phyloP scores from a whole-genome alignment of 2,329 filamentous ascomycete species.

The Bisporella sp. region DNA sequence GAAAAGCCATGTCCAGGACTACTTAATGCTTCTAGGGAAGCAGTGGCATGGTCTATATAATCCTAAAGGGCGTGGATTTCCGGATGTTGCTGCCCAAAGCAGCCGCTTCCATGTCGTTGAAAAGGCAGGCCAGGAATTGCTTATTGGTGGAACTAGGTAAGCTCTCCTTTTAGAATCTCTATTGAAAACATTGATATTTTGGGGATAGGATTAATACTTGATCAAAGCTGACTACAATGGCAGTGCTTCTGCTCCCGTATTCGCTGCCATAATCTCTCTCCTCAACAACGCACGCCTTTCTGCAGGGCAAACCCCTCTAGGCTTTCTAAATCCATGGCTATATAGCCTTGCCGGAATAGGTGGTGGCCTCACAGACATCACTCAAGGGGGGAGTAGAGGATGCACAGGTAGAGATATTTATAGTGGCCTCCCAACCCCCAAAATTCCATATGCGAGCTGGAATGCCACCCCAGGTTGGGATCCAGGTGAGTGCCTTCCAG shows the following conservation, averaged over 20 bases:
- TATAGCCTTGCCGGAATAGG: slow-evolving; percentile 27
- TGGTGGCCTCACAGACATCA: slow-evolving; percentile 36
- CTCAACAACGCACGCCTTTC: slow-evolving; percentile 55
- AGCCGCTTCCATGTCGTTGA: neutral
- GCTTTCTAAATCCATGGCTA: slow-evolving; percentile 39
- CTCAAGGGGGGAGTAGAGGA: slow-evolving; percentile 30
- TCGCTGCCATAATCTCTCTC: slow-evolving; percentile 50
- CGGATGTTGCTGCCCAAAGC: slow-evolving; percentile 39
- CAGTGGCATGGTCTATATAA: slow-evolving; percentile 41
- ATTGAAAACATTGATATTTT: slow-evolving; percentile 30
- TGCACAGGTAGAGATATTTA: slow-evolving; percentile 21
- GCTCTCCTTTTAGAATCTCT: slow-evolving; percentile 14
- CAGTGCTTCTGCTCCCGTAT: slow-evolving; percentile 48
- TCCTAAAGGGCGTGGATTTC: slow-evolving; percentile 37
- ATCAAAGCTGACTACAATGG: neutral
- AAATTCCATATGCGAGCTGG: neutral
- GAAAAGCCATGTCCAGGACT: slow-evolving; percentile 31
- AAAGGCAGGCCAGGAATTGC: slow-evolving; percentile 8
- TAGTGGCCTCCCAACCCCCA: neutral
- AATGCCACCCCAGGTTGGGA: neutral
- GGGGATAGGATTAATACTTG: too few relatives aligned
- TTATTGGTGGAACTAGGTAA: slow-evolving; percentile 6
- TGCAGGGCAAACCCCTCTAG: slow-evolving; percentile 37
- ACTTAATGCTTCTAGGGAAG: slow-evolving; percentile 40
- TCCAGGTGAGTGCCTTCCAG: neutral